Base-by-base conservation (phyloP, 495 filamentous ascomycete species). In the Lindgomyces ingoldianus region DNA sequence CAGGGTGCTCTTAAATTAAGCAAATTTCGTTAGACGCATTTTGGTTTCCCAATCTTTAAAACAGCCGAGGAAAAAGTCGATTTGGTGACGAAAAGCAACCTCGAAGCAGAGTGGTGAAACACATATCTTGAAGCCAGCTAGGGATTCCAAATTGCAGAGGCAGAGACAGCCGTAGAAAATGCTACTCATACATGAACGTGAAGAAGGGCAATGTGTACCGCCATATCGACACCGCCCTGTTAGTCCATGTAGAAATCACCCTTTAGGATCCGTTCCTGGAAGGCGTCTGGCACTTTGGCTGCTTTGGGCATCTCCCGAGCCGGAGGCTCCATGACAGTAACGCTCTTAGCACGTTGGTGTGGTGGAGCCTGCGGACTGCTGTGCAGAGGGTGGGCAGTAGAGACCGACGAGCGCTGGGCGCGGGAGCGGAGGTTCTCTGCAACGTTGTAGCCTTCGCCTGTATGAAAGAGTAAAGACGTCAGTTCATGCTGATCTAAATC, bases 221-320 rank as follows among this genome's bases (percentile, higher is more conserved):
- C 18, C 14, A 25, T 19, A 26, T 14, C 36, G 24, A 24, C 36
- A 3, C 10, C 19, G 10, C 29, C 46, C 36, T 48, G 29, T 81
- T 81, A 98, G 71, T 98, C 94, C 91, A 98, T 96, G 77, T 91
- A 93, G 72, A 98, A 96, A 69, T 98, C 94, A 30, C 94, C 94
- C 76, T 95, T 93, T 61, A 98, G 80, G 67, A 98, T 97, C 64
- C 96, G 85, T 81, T 98, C 94, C 76, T 96, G 91, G 79, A 97
- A 91, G 68, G 86, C 87, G 78, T 98, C 94, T 14, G 91, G 91
- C 73, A 84, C 81, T 73, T 84, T 83, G 47, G 80, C 74, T 46
- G 73, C 68, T 57, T 74, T 75, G 19, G 79, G 79, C 65, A 78
- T 76, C 55, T 73, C 68, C 26, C 73, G 74, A 24, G 75, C 71